Evolutionary conservation across 2,329 filamentous ascomycete species (phyloP), one percentile per base, ranked within the genome.

Genomic region (Elsinoe batatas): DNA sequence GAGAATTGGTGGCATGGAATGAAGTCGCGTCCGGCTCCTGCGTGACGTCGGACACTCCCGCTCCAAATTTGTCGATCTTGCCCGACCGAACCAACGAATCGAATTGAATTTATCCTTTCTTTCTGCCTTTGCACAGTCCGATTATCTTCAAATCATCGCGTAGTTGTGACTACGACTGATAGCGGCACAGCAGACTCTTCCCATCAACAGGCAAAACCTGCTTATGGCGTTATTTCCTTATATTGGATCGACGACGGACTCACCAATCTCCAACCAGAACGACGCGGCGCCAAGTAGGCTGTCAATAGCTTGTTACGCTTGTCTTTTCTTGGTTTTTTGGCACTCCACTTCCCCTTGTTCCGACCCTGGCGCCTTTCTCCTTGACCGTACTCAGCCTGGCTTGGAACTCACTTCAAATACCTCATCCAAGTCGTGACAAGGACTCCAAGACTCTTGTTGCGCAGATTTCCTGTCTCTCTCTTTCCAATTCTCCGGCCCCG

Each of bases 401-500:
- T 44, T 44, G 40, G 40, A 44, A 42, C n/a, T 17, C 12, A 12
- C 20, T 44, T 22, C 40, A 44, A 44, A 26, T 44, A 44, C 18
- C 8, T 22, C 18, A 44, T 12, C 40, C 40, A 44, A 44, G 40
- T 44, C 10, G 7, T 20, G 40, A 44, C 40, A 44, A 44, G 40
- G 40, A 44, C 40, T 22, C 40, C 40, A 44, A 44, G 40, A 44
- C 30, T 26, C 40, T 44, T 44, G 40, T 44, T 44, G 40, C 40
- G 40, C 3, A 17, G 26, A 30, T 44, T 44, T 22, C 26, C 17
- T n/a, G 5, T 26, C 13, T 3, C 3, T 8, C 12, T 22, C 7
- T 44, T 30, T 11, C 30, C 17, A 12, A 13, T n/a, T 44, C 18
- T 44, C 10, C n/a, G 12, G 6, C 40, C 26, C 26, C 4, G 26